Conservation (phyloP, 2,329 filamentous ascomycete species). For the Periconia sp. region DNA sequence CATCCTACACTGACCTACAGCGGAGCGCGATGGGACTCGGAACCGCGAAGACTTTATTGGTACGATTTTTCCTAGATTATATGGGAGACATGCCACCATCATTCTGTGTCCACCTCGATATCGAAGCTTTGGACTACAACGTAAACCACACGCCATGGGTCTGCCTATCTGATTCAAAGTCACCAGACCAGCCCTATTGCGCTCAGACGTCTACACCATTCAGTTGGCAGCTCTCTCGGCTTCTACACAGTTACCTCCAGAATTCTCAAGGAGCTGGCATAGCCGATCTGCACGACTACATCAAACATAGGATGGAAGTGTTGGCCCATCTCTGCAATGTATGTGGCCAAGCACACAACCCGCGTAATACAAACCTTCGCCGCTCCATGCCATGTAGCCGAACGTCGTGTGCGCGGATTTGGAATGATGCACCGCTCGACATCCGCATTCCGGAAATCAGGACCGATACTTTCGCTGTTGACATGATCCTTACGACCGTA, state of each 20-base stretch:
- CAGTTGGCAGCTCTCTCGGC: slow-evolving; percentile 27
- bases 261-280: slow-evolving; percentile 9
- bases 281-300: slow-evolving; percentile 18
- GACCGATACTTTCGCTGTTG: slow-evolving; percentile 35
- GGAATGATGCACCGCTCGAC: slow-evolving; percentile 31
- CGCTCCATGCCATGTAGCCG: slow-evolving; percentile 30
- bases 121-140: slow-evolving; percentile 18
- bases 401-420: slow-evolving; percentile 26
- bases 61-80: slow-evolving; percentile 28
- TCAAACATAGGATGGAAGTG: slow-evolving; percentile 14
- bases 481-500: slow-evolving; percentile 33
- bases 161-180: slow-evolving; percentile 13
- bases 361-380: slow-evolving; percentile 18
- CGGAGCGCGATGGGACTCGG: slow-evolving; percentile 33
- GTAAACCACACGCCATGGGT: slow-evolving; percentile 26
- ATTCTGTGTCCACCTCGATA: slow-evolving; percentile 40
- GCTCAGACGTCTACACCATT: slow-evolving; percentile 19
- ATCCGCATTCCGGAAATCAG: slow-evolving; percentile 38
- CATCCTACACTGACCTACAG: slow-evolving; percentile 27
- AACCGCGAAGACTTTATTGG: slow-evolving; percentile 25
- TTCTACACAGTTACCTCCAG: slow-evolving; percentile 22
- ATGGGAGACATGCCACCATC: slow-evolving; percentile 10
- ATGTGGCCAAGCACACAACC: slow-evolving; percentile 26
- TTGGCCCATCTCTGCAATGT: slow-evolving; percentile 29
- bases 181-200: slow-evolving; percentile 28